phyloP scores from a whole-genome alignment of 345 rosid species.

The Euclidium syriacum region DNA sequence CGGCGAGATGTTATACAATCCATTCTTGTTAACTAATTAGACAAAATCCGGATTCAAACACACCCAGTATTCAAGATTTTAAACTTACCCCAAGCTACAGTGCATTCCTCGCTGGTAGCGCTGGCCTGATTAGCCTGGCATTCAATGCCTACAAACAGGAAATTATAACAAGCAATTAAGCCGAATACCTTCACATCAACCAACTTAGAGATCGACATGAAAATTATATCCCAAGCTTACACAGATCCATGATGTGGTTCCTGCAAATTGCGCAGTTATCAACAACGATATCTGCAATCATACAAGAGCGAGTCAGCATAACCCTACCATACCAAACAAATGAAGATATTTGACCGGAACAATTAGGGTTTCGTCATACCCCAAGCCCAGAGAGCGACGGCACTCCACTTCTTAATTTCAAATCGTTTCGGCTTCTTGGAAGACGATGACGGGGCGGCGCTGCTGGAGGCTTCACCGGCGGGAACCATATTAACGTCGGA shows the following conservation, averaged over 20 bases:
- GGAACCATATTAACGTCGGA: constrained; percentile 69
- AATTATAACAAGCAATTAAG: not conserved
- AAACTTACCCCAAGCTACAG: constrained; percentile 84
- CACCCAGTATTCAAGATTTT: not conserved
- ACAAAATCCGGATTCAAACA: not conserved
- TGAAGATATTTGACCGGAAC: constrained; percentile 9
- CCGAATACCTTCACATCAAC: not conserved
- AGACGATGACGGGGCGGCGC: constrained; percentile 41
- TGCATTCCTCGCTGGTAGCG: constrained; percentile 84
- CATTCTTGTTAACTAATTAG: too few relatives aligned
- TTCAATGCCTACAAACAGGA: constrained; percentile 51
- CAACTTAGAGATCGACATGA: not conserved
- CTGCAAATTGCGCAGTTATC: constrained; percentile 96
- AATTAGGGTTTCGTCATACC: constrained; percentile 34
- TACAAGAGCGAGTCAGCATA: constrained; percentile 4
- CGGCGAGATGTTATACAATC: not conserved
- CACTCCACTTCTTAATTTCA: constrained; percentile 86
- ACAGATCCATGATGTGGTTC: constrained; percentile 87
- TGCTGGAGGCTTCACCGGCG: constrained; percentile 52
- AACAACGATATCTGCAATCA: constrained; percentile 73
- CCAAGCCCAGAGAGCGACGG: constrained; percentile 91
- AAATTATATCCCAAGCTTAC: constrained; percentile 31
- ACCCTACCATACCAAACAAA: not conserved
- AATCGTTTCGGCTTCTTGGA: constrained; percentile 63
- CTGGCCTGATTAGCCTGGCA: constrained; percentile 86